Conservation (phyloP, 208 protist species). For the Leishmania tropica region DNA sequence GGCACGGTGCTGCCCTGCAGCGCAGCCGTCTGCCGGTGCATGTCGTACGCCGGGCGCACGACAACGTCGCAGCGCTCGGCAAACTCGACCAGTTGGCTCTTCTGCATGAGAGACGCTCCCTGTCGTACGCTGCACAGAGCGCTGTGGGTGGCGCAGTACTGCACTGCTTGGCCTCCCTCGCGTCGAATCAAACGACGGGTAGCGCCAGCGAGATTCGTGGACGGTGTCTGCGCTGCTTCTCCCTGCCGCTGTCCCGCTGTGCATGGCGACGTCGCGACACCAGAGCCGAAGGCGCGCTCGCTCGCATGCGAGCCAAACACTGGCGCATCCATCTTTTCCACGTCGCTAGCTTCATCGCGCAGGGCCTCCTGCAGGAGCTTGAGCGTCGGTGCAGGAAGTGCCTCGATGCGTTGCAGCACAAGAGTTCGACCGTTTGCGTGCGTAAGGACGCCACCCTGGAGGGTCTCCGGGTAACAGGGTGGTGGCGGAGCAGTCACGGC, state of each 20-base stretch:
- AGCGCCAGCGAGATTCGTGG: slow-evolving; percentile 4
- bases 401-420: slow-evolving; percentile 41
- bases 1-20: slow-evolving; percentile 11
- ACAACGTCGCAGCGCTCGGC: slow-evolving; percentile 71
- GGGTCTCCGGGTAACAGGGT: slow-evolving; percentile 27
- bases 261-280: not conserved
- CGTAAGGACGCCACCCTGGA: slow-evolving; percentile 42
- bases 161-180: slow-evolving; percentile 58
- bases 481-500: slow-evolving; percentile 7
- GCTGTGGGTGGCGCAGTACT: slow-evolving; percentile 41
- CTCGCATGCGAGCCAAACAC: not conserved
- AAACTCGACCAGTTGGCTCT: slow-evolving; percentile 62
- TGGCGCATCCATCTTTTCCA: not conserved
- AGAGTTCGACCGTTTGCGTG: slow-evolving; percentile 33
- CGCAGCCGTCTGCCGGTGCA: slow-evolving; percentile 24
- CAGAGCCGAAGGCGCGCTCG: not conserved
- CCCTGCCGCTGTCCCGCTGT: not conserved
- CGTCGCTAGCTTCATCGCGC: not conserved
- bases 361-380: slow-evolving; percentile 46
- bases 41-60: slow-evolving; percentile 37
- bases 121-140: slow-evolving; percentile 51
- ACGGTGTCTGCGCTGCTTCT: not conserved
- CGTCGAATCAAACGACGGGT: slow-evolving; percentile 52
- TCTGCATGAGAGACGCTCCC: slow-evolving; percentile 28
- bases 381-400: slow-evolving; percentile 29